Evolutionary conservation across 495 filamentous ascomycete genomes (phyloP), one percentile per base, ranked within the genome.

Genomic region (Neurospora sp.): DNA sequence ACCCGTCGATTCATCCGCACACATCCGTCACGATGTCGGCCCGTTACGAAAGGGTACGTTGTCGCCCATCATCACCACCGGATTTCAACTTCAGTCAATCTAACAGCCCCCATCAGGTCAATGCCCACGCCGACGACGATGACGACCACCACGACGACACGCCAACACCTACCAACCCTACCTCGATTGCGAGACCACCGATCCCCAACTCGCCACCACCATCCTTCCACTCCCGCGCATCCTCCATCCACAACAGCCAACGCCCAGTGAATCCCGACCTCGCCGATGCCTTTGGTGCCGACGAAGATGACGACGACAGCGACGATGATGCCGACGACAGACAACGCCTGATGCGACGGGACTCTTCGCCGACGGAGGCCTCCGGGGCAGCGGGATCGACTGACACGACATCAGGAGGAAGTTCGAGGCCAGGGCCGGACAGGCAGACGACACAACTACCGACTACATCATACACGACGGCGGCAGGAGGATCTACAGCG

Each of bases 191-290:
- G 42, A 80, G 74, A 71, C 79, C 76, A 71, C 79, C 85, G 38
- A 89, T 91, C 70, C 92, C 94, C 31, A 89, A 86, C 78, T 98
- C 96, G 71, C 94, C 96, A 59, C 94, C 96, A 22, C 96, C 96
- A 27, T 98, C 96, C 10, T 99, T 98, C 81, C 93, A 87, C 77
- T 98, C 94, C 48, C 89, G 92, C 71, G 89, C 90, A 1, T 92
- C 93, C 2, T 97, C 94, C 8, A 87, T 89, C 40, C 86, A 68
- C 40, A 88, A 70, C 84, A 87, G 48, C 85, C 86, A 76, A 84
- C 87, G 61, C 75, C 69, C 31, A 0, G 89, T 93, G 35, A 90
- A 96, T 74, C 84, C 90, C 74, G 91, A 91, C 4, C 86, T 98
- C 45, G 93, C 91, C 71, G 96, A 98, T 80, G 93, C 96, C 2